Evolutionary conservation across 495 filamentous ascomycete species (phyloP).

Genomic region (Xylaria palmicola): DNA sequence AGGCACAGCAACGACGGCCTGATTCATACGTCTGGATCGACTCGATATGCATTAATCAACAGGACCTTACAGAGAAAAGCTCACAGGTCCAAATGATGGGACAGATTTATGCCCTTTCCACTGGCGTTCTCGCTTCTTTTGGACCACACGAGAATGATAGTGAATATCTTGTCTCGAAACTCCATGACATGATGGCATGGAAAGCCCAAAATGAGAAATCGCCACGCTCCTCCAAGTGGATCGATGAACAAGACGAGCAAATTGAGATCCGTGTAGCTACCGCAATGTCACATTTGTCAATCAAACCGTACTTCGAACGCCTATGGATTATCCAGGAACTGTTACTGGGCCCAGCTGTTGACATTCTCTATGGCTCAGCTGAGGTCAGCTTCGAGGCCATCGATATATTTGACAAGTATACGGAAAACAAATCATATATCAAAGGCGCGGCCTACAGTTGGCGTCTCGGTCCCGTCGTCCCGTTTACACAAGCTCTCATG

Average conservation of each 20-base stretch:
- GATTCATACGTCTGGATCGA: slow-evolving; percentile 13
- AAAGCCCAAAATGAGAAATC: not conserved
- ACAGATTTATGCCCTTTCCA: slow-evolving; percentile 11
- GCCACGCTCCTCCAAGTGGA: not conserved
- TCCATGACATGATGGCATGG: not conserved
- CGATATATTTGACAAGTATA: not conserved
- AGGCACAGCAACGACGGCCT: not conserved
- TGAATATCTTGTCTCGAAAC: not conserved
- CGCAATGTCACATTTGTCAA: not conserved
- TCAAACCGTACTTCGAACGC: slow-evolving; percentile 7
- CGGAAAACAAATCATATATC: not conserved
- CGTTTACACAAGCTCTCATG: not conserved
- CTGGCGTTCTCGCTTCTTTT: slow-evolving; percentile 6
- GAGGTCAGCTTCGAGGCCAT: not conserved
- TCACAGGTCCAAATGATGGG: slow-evolving; percentile 7
- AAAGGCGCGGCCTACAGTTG: not conserved
- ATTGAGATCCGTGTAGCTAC: not conserved
- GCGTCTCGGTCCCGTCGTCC: not conserved
- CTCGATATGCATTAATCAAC: slow-evolving; percentile 20
- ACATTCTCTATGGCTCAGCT: not conserved
- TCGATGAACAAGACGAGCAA: slow-evolving; percentile 6
- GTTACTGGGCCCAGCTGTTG: slow-evolving; percentile 1
- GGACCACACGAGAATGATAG: not conserved
- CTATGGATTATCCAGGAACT: slow-evolving; percentile 19
- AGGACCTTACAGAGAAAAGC: not conserved